A percentile compares a stretch with the other conserved stretches of the same genome.
phyloP scores from a whole-genome alignment of 345 rosid genomes.

The Barbarea vulgaris region DNA sequence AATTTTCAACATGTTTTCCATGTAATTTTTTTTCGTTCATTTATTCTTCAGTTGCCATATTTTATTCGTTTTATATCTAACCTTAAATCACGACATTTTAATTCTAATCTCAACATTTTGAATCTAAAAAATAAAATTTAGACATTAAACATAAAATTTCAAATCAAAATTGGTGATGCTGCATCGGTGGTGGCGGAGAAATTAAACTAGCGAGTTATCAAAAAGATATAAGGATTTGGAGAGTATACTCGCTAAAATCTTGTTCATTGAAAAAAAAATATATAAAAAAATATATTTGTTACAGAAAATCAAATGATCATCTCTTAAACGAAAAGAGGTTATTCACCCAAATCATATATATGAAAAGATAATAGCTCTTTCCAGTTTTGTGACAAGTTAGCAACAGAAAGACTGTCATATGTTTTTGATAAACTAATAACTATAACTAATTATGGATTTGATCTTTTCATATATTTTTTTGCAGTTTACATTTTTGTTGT shows the following conservation, averaged over 20 bases:
- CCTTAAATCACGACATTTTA: not conserved
- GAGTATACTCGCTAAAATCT: not conserved
- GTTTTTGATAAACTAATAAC: too few species aligned
- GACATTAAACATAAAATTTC: too few species aligned
- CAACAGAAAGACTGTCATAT: too few species aligned
- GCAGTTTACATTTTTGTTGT: too few species aligned
- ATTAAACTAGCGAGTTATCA: not conserved
- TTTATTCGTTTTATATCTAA: not conserved
- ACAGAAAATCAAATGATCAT: not conserved
- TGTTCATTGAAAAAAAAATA: not conserved
- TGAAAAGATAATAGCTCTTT: too few species aligned
- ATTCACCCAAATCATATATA: not conserved
- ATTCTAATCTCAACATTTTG: too few species aligned
- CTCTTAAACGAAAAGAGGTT: not conserved
- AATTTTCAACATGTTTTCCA: not conserved
- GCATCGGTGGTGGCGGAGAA: not conserved
- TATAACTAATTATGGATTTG: too few species aligned
- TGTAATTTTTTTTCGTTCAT: too few species aligned
- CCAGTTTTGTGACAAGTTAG: too few species aligned
- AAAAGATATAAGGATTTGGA: not conserved
- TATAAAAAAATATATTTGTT: not conserved
- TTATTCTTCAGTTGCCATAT: not conserved
- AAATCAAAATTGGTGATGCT: not conserved
- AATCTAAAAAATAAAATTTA: too few species aligned
- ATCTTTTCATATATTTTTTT: too few species aligned